A percentile compares a stretch with the other conserved stretches of the same genome.
Conservation (phyloP, 2,329 filamentous ascomycete species). For the Magnaporthales sp. region DNA sequence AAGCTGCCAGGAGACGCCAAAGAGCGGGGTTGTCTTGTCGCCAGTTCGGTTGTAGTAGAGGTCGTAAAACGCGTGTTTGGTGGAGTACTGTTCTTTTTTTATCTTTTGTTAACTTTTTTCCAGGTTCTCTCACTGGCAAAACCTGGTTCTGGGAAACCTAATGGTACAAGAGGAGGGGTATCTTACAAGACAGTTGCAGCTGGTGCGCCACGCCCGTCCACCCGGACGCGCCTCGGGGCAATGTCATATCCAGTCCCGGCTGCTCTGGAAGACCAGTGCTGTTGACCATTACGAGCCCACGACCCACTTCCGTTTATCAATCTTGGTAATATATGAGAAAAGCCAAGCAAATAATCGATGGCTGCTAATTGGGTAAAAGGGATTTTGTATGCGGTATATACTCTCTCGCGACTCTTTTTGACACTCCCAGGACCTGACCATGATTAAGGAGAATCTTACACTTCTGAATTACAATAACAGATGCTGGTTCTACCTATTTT, state of each 20-base stretch:
- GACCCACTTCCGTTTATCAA: neutral
- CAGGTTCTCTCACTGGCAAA: too few relatives aligned
- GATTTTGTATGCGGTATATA: too few relatives aligned
- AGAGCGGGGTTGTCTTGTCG: constrained; percentile 15
- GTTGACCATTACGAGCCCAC: neutral
- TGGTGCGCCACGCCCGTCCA: constrained; percentile 23
- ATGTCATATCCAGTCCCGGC: neutral
- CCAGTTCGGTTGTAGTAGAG: constrained; percentile 12
- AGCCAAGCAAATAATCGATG: too few relatives aligned
- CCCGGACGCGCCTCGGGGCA: neutral
- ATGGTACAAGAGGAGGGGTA: neutral
- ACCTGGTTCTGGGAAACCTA: too few relatives aligned
- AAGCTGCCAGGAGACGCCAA: constrained; percentile 10
- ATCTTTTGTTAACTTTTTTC: neutral
- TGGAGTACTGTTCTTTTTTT: constrained; percentile 18
- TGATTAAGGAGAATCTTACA: too few relatives aligned
- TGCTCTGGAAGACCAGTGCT: neutral
- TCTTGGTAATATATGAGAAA: too few relatives aligned
- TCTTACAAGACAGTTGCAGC: constrained; percentile 29
- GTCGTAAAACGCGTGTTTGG: constrained; percentile 24
- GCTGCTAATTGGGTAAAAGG: too few relatives aligned
- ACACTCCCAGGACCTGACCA: too few relatives aligned
- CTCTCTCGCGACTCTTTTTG: too few relatives aligned
- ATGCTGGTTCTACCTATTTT: too few relatives aligned
- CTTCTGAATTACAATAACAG: too few relatives aligned